Base-by-base conservation (phyloP, 1,284 basidiomycete genomes). In the Cutaneotrichosporon cavernicola region DNA sequence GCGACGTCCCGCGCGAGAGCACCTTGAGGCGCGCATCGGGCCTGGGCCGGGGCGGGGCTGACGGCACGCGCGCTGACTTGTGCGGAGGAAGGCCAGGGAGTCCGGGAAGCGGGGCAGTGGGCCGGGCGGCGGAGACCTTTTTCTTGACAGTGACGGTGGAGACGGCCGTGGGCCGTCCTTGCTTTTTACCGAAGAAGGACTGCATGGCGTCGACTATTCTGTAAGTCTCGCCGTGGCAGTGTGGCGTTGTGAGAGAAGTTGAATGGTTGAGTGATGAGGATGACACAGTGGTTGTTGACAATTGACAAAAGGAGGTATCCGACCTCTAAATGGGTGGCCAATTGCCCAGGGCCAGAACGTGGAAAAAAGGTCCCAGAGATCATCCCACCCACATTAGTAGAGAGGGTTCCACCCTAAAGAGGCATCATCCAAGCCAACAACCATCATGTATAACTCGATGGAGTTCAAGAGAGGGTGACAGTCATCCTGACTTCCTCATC, bases 131-230 rank as follows among this genome's bases (percentile, higher is more conserved):
- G 16, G 52, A n/a, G 21, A 68, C 56, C 18, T 66, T 65, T 58
- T 70, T 70, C 52, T 68, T 69, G 26, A 70, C 66, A 10, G 68
- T 66, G 21, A 71, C 71, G 53, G 68, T 71, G 36, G 69, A 63
- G 36, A 56, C 65, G 13, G 65, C 30, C 2, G 68, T 38, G 2
- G 63, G 51, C 59, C 69, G 56, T 13, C 65, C 49, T 38, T 64
- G 47, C 65, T 65, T 57, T 60, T 62, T 62, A 51, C 70, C 70
- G 62, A 75, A 75, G 56, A 75, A 73, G 18, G 73, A 74, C 56
- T 72, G 64, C 71, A 73, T 73, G 50, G 52, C 58, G 56, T 2
- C 22, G 36, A 30, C 6, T 21, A 26, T 8, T 36, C 34, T 11
- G 36, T 55, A 11, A 18, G 31, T 31, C 34, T 13, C 7, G 22